Evolutionary conservation across 2,329 filamentous ascomycete species (phyloP).

Genomic region (Zymoseptoria tritici): DNA sequence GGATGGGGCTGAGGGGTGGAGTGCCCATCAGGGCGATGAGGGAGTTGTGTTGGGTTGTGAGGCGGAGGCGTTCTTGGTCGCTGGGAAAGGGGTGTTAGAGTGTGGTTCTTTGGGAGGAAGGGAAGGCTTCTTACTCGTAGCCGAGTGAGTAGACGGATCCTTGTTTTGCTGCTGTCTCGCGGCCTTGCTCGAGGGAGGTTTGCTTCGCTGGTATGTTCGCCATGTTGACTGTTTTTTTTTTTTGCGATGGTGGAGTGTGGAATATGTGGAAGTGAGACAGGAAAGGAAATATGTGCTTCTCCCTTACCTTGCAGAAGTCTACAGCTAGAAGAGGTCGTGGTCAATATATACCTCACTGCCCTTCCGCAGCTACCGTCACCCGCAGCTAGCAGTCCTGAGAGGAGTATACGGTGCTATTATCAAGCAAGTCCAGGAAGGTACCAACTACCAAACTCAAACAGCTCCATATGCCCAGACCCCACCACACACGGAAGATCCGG

Average conservation of each 20-base stretch:
- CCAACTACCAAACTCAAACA: not conserved
- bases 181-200: not conserved
- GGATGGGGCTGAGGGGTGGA: not conserved
- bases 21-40: slow-evolving; percentile 9
- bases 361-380: too few relatives aligned
- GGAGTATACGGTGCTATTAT: not conserved
- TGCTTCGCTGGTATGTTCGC: not conserved
- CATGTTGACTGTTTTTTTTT: not conserved
- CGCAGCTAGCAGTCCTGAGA: not conserved
- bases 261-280: too few relatives aligned
- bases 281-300: too few relatives aligned
- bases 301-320: too few relatives aligned
- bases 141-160: not conserved
- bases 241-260: not conserved
- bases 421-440: not conserved
- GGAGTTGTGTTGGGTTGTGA: slow-evolving; percentile 6
- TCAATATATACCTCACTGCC: not conserved
- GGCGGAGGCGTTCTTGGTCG: slow-evolving; percentile 3
- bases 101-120: not conserved
- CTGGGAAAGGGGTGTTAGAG: not conserved
- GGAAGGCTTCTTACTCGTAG: not conserved
- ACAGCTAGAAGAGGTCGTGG: too few relatives aligned
- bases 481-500: not conserved
- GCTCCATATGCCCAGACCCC: not conserved
- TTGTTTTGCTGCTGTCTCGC: not conserved